Evolutionary conservation across 1,139 yeast species (phyloP), one percentile per base, ranked within the genome.

Genomic region (Williopsis jadinii): DNA sequence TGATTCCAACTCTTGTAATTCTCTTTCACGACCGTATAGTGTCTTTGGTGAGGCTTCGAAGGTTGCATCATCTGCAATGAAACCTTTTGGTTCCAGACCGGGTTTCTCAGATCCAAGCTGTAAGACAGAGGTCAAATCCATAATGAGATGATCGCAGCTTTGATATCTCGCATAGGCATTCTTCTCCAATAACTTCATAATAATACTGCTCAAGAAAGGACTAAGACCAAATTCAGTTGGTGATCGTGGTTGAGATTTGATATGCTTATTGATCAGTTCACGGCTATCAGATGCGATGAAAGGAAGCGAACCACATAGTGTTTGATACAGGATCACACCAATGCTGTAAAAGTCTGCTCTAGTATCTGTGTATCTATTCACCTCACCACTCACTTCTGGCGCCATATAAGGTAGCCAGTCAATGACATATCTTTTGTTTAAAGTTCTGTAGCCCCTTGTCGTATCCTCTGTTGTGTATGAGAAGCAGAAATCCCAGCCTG

Each of bases 401-500:
- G 80, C 69, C 49, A 73, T 67, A 47, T 68, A 75, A 0, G 77
- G 76, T 32, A 74, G 54, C 47, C 67, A 61, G 30, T 66, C 70
- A 1, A 66, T 61, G 9, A 71, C 55, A 27, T 40, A 49, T 38
- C 54, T 41, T 36, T 49, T 51, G 39, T 51, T 51, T 13, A 51
- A 26, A n/a, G 54, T 49, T 33, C 54, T 47, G 31, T 49, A 51
- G 3, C 54, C 54, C 32, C 48, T 41, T 11, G 67, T 56, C 30
- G 73, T 61, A 44, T 68, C 71, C 47, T 75, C 80, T 0, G 66
- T 63, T 34, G 60, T 60, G n/a, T 67, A 55, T 3, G 72, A 54
- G 48, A 73, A 75, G 28, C 70, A 55, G 49, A 71, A 74, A 47
- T 74, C 80, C 75, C 78, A 75, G 2, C 77, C 77, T 0, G 68